These are phyloP conservation scores for Claviceps sp. DNA, from an alignment of 2,329 filamentous ascomycete genomes.

Conservation along the genomic window DNA sequence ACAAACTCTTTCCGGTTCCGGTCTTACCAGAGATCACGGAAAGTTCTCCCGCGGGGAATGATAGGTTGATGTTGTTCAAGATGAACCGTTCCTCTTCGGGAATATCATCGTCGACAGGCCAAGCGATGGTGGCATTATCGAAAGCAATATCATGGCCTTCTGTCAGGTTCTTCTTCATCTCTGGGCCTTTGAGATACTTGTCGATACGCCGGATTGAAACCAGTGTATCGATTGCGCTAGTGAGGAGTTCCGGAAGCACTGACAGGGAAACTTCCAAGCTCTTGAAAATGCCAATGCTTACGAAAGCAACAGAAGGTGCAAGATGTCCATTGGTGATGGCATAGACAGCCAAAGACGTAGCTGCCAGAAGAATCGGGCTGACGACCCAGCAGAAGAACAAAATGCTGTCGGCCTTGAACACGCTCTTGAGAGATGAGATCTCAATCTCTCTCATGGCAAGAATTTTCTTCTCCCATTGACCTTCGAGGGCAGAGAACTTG, in stretches of 20 bases:
- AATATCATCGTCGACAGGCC: conserved; percentile 53
- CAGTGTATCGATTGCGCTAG: conserved; percentile 56
- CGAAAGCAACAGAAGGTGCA: conserved; percentile 63
- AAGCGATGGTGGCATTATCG: conserved; percentile 55
- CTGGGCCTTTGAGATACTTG: conserved; percentile 53
- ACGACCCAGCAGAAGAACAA: conserved; percentile 58
- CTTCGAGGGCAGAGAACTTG: conserved; percentile 68
- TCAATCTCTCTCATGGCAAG: conserved; percentile 48
- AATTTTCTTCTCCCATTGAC: conserved; percentile 62
- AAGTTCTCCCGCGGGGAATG: conserved; percentile 55
- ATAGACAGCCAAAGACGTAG: conserved; percentile 57
- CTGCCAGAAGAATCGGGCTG: conserved; percentile 60
- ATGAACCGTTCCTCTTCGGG: conserved; percentile 48
- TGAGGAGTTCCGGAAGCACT: conserved; percentile 59
- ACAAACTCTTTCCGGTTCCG: conserved; percentile 63
- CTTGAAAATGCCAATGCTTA: conserved; percentile 61
- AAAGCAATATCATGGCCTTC: conserved; percentile 50
- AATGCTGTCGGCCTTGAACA: conserved; percentile 50
- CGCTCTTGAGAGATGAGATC: conserved; percentile 50
- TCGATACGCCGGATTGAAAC: conserved; percentile 63
- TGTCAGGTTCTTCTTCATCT: conserved; percentile 42
- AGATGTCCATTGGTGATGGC: conserved; percentile 49
- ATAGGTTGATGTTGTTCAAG: conserved; percentile 48
- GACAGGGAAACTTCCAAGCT: conserved; percentile 60
- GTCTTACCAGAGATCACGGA: conserved; percentile 68